Base-by-base conservation (phyloP, 1,284 basidiomycete genomes). In the Thecaphora thlaspeos region DNA sequence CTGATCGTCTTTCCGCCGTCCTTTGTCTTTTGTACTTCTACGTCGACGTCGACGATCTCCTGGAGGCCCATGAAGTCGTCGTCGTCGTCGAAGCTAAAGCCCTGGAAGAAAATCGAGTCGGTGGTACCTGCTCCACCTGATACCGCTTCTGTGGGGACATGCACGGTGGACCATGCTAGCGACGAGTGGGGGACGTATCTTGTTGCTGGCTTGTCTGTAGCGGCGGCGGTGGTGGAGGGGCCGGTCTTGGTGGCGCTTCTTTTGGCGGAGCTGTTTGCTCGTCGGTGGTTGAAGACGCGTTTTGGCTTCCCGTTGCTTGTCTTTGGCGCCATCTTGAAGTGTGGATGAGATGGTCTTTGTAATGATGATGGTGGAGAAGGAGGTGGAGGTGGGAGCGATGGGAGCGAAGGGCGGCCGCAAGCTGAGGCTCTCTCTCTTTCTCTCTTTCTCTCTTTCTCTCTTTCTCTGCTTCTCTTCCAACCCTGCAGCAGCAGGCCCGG, bases 51-150 rank as follows among this genome's bases (percentile, higher is more conserved):
- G 24, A 75, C 72, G 22, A 72, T 70, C 48, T 73, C 68, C 46
- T 73, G 67, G 24, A 77, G 43, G 7, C 75, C 75, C 63, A 77
- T 73, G 34, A 72, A 77, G 46, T 71, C 74, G 32, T 68, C 72
- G 32, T 68, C 72, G 36, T 44, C 48, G 18, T 57, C 57, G 53
- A 55, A 58, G 36, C 58, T 48, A 42, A 61, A 51, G 11, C 53
- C 40, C 40, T 61, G 42, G 58, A 64, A 64, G 24, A 56, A 66
- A 49, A 62, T 62, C 48, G 61, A 61, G 26, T 68, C 55, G 44
- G 58, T 66, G 18, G 57, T 51, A 34, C 66, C 61, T 4, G 61
- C 62, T 19, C 61, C 66, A 26, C 54, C 55, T 0, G 62, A 56
- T 21, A 59, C 52, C 3, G 66, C 61, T 26, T 65, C 66, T 14